Percentiles rank a stretch among this genome's conserved stretches.
phyloP scores from a whole-genome alignment of 352 stramenopile genomes.

The Pythium oligandrum region DNA sequence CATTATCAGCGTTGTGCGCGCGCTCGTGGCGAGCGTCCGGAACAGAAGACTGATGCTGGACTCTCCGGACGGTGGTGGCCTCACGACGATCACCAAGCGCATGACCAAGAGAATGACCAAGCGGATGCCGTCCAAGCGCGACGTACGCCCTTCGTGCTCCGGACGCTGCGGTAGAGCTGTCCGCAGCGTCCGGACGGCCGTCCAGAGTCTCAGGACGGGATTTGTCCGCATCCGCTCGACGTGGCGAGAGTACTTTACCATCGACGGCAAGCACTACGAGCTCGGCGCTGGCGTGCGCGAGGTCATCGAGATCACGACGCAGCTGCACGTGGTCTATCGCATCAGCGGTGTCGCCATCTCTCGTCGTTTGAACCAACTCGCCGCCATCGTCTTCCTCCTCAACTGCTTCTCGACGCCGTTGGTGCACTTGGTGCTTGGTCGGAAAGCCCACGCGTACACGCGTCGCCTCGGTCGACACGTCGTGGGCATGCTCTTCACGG shows the following conservation, averaged over 20 bases:
- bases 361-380: conserved; percentile 6
- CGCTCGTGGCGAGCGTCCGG: conserved; percentile 1
- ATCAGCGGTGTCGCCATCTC: conserved; percentile 7
- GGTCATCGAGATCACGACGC: conserved; percentile 11
- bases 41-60: conserved; percentile 7
- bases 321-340: conserved; percentile 4
- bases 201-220: too few species aligned
- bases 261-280: conserved; percentile 10
- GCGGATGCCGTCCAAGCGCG: neutral
- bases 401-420: conserved; percentile 11
- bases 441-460: neutral
- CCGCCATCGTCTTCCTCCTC: conserved; percentile 1
- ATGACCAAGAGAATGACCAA: neutral
- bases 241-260: conserved; percentile 4
- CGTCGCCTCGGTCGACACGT: conserved; percentile 5
- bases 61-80: neutral
- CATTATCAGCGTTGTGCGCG: neutral
- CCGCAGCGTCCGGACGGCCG: too few species aligned
- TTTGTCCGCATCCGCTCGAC: neutral
- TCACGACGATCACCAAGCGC: neutral
- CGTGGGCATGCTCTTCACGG: conserved; percentile 4
- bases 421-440: conserved; percentile 5
- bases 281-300: conserved; percentile 8
- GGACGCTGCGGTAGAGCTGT: neutral
- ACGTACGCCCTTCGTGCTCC: neutral